These are phyloP conservation scores for Apiotrichum domesticum DNA, from an alignment of 1,284 basidiomycete species.

Conservation along the genomic window DNA sequence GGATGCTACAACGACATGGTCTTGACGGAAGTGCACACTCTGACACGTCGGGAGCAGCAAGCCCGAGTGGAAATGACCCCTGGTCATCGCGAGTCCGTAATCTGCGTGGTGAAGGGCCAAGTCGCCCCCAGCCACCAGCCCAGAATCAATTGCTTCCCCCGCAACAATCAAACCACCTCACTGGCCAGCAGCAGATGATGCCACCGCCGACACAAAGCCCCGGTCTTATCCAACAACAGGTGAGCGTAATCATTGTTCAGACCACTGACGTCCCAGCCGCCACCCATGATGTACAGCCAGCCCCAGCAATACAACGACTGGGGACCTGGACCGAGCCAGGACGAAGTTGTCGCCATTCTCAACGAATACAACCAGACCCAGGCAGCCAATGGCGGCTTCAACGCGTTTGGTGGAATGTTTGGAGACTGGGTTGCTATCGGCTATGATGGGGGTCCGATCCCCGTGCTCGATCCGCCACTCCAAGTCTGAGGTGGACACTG, in stretches of 20 bases:
- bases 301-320: background rate
- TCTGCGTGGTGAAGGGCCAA: slow-evolving; percentile 4
- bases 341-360: slow-evolving; percentile 9
- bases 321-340: background rate
- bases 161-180: slow-evolving; percentile 1
- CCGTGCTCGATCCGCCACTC: background rate
- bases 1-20: slow-evolving; percentile 17
- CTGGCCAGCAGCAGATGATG: background rate
- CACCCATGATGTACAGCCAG: slow-evolving; percentile 1
- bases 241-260: background rate
- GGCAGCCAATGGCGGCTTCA: background rate
- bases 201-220: background rate
- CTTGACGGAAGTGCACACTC: slow-evolving; percentile 8
- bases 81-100: slow-evolving; percentile 12
- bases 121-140: slow-evolving; percentile 1
- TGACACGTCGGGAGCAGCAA: slow-evolving; percentile 10
- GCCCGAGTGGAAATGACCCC: slow-evolving; percentile 9
- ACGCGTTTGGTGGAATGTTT: slow-evolving; percentile 2
- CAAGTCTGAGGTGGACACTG: background rate
- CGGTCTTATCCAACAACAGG: background rate
- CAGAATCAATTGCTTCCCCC: background rate
- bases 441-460: slow-evolving; percentile 4
- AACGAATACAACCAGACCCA: slow-evolving; percentile 5
- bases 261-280: background rate
- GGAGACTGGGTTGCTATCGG: slow-evolving; percentile 16